phyloP scores from a whole-genome alignment of 2,329 filamentous ascomycete species.

The Trichoderma simmonsii region DNA sequence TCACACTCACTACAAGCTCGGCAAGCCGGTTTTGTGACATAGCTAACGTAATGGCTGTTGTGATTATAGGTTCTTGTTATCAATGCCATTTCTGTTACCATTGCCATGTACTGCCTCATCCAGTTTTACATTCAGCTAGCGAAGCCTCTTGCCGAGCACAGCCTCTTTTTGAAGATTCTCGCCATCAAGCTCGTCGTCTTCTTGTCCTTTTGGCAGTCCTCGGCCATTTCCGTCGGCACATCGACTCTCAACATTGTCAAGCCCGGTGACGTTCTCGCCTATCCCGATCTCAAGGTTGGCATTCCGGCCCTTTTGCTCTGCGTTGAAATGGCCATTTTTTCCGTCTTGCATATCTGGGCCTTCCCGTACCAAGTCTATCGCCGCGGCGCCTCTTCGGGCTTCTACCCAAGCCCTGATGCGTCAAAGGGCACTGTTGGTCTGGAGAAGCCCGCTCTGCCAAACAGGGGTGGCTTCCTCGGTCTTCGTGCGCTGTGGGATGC shows the following conservation, averaged over 20 bases:
- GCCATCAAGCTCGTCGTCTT: slow-evolving; percentile 92
- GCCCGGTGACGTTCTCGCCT: slow-evolving; percentile 59
- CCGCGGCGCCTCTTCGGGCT: slow-evolving; percentile 40
- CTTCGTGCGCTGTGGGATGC: slow-evolving; percentile 65
- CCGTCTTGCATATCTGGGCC: slow-evolving; percentile 75
- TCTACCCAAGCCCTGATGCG: slow-evolving; percentile 46
- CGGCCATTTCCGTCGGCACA: slow-evolving; percentile 49
- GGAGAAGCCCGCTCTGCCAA: slow-evolving; percentile 46
- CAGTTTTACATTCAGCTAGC: slow-evolving; percentile 82
- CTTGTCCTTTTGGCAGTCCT: slow-evolving; percentile 81
- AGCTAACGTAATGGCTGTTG: not conserved
- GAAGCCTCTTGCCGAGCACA: slow-evolving; percentile 63
- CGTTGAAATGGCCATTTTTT: slow-evolving; percentile 80
- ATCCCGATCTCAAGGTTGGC: slow-evolving; percentile 75
- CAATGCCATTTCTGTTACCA: slow-evolving; percentile 67
- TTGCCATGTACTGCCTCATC: slow-evolving; percentile 86
- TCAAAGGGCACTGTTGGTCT: slow-evolving; percentile 39
- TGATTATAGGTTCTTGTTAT: slow-evolving; percentile 57
- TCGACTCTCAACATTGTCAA: slow-evolving; percentile 61
- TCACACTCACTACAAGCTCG: not conserved
- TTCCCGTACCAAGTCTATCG: slow-evolving; percentile 74
- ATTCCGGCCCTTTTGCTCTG: slow-evolving; percentile 76
- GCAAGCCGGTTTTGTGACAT: not conserved
- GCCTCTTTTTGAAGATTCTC: slow-evolving; percentile 74
- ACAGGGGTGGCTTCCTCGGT: slow-evolving; percentile 64